These are phyloP conservation scores for sunflower (Helianthus annuus) DNA, from an alignment of 129 eudicot species.

Conservation along the genomic window DNA sequence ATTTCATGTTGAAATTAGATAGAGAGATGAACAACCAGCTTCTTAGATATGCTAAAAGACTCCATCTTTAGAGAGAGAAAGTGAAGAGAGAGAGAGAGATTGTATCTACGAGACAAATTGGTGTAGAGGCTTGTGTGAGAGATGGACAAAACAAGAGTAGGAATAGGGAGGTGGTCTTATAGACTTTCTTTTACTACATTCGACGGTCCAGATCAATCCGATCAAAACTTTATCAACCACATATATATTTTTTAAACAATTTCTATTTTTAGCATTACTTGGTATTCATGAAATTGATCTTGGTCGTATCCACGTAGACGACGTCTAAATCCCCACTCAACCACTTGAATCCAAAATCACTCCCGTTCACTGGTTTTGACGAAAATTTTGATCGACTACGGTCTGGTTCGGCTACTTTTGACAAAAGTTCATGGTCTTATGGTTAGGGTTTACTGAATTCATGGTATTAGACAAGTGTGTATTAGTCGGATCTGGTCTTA, in stretches of 20 bases:
- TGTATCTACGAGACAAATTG: constrained; percentile 18
- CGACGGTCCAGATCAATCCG: constrained; percentile 46
- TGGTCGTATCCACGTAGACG: neutral
- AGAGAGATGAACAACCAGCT: constrained; percentile 39
- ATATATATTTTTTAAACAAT: neutral
- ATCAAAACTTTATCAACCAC: constrained; percentile 20
- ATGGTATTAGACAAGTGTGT: too few relatives aligned
- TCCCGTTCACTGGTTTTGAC: too few relatives aligned
- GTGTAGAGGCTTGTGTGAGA: constrained; percentile 26
- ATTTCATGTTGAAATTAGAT: neutral
- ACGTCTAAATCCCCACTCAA: neutral
- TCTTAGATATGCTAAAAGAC: constrained; percentile 47
- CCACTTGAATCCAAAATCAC: too few relatives aligned
- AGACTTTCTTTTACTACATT: constrained; percentile 31
- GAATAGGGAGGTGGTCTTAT: constrained; percentile 42
- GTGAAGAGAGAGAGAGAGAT: constrained; percentile 9
- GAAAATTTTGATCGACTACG: too few relatives aligned
- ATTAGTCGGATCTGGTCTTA: too few relatives aligned
- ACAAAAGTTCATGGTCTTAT: too few relatives aligned
- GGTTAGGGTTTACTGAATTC: too few relatives aligned
- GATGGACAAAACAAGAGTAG: constrained; percentile 43
- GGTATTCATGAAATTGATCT: neutral
- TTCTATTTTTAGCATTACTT: constrained; percentile 22
- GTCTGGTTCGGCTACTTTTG: too few relatives aligned
- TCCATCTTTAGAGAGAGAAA: constrained; percentile 44